Evolutionary conservation across 768 basidiomycete species (phyloP).

Genomic region (Crepidotus variabilis): DNA sequence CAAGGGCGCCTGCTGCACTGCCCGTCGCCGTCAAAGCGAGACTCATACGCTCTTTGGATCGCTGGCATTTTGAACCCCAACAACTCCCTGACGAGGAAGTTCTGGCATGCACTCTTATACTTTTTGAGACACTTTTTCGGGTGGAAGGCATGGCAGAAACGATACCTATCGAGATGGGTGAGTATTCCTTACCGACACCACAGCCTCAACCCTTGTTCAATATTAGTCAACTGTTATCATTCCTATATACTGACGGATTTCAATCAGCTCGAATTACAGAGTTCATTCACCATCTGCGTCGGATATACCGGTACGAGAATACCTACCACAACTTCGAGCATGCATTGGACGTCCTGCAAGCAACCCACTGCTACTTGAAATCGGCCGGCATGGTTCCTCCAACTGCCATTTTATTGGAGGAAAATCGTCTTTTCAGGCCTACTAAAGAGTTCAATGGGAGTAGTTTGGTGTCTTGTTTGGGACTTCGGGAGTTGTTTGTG

Average conservation of each 20-base stretch:
- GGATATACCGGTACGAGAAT: conserved; percentile 86
- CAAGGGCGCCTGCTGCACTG: conserved; percentile 45
- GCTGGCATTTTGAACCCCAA: conserved; percentile 92
- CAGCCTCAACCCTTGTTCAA: too few species aligned
- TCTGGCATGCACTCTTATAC: conserved; percentile 71
- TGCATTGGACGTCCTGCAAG: conserved; percentile 94
- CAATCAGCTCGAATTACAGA: conserved; percentile 65
- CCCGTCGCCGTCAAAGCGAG: conserved; percentile 48
- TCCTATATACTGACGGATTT: background rate
- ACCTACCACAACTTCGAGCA: conserved; percentile 98
- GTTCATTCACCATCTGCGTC: conserved; percentile 86
- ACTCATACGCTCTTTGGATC: conserved; percentile 65
- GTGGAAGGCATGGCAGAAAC: conserved; percentile 70
- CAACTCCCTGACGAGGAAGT: conserved; percentile 79
- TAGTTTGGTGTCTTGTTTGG: conserved; percentile 40
- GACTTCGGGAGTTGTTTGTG: conserved; percentile 74
- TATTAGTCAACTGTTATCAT: too few species aligned
- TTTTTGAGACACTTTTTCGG: conserved; percentile 84
- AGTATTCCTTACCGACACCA: conserved; percentile 25
- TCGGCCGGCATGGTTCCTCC: conserved; percentile 81
- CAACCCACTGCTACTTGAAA: conserved; percentile 80
- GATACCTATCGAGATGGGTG: conserved; percentile 55
- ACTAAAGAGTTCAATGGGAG: conserved; percentile 32
- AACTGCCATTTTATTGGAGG: conserved; percentile 56
- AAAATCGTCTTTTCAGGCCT: conserved; percentile 40